These are phyloP conservation scores for Pestalotiopsis sp. DNA, from an alignment of 2,329 filamentous ascomycete genomes.

Conservation along the genomic window DNA sequence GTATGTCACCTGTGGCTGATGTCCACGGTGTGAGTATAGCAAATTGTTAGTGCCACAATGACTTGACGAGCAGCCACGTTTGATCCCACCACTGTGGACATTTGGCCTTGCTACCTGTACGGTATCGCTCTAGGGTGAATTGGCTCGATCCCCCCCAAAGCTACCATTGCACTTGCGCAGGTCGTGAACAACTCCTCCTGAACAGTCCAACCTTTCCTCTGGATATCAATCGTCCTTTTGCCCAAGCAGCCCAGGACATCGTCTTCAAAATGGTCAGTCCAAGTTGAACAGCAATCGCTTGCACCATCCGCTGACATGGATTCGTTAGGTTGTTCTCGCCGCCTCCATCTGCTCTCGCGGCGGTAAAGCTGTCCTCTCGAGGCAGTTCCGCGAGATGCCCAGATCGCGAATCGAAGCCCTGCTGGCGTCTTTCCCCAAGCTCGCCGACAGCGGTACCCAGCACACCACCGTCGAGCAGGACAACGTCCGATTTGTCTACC, in stretches of 20 bases:
- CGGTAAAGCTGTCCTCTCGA: conserved; percentile 96
- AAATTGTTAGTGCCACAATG: not conserved
- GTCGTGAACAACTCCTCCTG: conserved; percentile 5
- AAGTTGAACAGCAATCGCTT: too few relatives aligned
- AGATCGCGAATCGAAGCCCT: conserved; percentile 95
- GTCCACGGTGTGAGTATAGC: too few relatives aligned
- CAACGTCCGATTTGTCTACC: conserved; percentile 99
- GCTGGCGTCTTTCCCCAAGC: conserved; percentile 95
- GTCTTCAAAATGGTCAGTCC: not conserved
- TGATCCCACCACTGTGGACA: conserved; percentile 8
- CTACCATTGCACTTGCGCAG: conserved; percentile 7
- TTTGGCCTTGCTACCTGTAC: not conserved
- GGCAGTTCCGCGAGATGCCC: conserved; percentile 97
- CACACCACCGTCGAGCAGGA: conserved; percentile 99
- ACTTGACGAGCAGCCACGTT: not conserved
- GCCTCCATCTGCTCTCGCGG: conserved; percentile 98
- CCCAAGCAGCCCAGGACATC: not conserved
- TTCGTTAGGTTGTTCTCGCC: conserved; percentile 85
- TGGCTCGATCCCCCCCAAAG: conserved; percentile 7
- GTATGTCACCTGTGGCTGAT: too few relatives aligned
- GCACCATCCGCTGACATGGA: not conserved
- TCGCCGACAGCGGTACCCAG: conserved; percentile 92
- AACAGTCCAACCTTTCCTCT: not conserved
- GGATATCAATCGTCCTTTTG: not conserved
- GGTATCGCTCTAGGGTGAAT: conserved; percentile 8